Conservation (phyloP, 768 basidiomycete genomes). For the Phlebiopsis flavidoalba region DNA sequence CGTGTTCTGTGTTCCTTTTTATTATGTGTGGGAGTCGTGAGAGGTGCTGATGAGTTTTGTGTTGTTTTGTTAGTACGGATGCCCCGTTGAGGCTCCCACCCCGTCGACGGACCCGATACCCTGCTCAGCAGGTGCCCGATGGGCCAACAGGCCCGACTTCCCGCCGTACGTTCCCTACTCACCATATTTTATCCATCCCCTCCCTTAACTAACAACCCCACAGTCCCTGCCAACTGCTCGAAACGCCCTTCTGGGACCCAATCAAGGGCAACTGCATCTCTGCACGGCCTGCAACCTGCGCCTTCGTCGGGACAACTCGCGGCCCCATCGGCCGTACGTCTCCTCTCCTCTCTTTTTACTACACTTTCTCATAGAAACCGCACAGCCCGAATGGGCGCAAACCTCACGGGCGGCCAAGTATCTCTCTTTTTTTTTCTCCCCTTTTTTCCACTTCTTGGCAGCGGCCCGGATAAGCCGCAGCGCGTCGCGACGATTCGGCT, state of each 20-base stretch:
- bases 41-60: not conserved
- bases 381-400: constrained; percentile 62
- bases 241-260: constrained; percentile 80
- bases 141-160: constrained; percentile 44
- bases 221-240: constrained; percentile 70
- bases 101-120: constrained; percentile 60
- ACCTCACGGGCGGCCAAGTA: constrained; percentile 65
- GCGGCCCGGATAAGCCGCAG: constrained; percentile 35
- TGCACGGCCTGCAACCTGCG: constrained; percentile 53
- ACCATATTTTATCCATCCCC: too few species aligned
- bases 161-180: constrained; percentile 42
- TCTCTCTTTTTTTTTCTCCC: too few species aligned
- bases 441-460: too few species aligned
- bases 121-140: constrained; percentile 45
- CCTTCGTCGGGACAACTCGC: constrained; percentile 58
- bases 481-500: constrained; percentile 19
- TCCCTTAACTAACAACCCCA: not conserved
- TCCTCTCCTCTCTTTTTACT: constrained; percentile 4
- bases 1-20: constrained; percentile 35
- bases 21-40: not conserved
- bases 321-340: constrained; percentile 60
- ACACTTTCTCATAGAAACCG: constrained; percentile 3
- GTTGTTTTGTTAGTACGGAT: constrained; percentile 63
- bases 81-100: constrained; percentile 52
- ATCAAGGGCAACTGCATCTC: constrained; percentile 56